A percentile compares a stretch with the other conserved stretches of the same genome.
Conservation (phyloP, 768 basidiomycete species). For the Termitomyces heimii region DNA sequence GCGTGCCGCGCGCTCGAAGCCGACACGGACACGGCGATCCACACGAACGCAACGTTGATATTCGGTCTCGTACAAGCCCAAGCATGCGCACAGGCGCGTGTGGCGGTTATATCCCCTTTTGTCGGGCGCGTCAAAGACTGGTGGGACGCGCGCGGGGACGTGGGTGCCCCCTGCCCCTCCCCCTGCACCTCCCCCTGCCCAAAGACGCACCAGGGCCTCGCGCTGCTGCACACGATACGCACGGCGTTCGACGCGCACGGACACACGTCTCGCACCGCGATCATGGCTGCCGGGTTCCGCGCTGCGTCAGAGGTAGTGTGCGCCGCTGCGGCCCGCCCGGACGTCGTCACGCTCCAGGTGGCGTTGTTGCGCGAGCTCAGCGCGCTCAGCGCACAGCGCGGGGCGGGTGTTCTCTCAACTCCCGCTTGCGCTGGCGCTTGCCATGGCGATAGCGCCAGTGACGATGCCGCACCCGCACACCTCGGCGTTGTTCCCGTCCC, state of each 20-base stretch:
- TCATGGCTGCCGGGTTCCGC: slow-evolving; percentile 32
- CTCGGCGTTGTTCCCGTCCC: no score
- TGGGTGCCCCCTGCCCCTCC: no score
- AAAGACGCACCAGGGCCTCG: slow-evolving; percentile 26
- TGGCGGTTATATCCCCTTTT: slow-evolving; percentile 29
- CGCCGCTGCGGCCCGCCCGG: slow-evolving; percentile 20
- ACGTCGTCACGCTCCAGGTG: slow-evolving; percentile 28
- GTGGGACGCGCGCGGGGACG: slow-evolving; percentile 21
- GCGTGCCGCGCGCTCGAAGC: slow-evolving; percentile 25
- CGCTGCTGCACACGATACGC: slow-evolving; percentile 24
- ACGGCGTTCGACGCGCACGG: slow-evolving; percentile 18
- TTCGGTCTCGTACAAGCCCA: slow-evolving; percentile 28
- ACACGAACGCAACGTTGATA: slow-evolving; percentile 31
- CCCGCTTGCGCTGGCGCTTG: no score
- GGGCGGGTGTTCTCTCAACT: no score
- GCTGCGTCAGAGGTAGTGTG: slow-evolving; percentile 26
- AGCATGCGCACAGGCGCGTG: slow-evolving; percentile 30
- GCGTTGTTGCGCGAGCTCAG: slow-evolving; percentile 24
- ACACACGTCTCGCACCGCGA: slow-evolving; percentile 19
- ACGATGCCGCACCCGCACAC: no score
- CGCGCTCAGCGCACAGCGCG: background rate
- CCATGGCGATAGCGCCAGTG: no score
- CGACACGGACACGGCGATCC: slow-evolving; percentile 14
- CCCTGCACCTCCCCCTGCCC: slow-evolving; percentile 9
- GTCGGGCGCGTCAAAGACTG: slow-evolving; percentile 34